phyloP scores from a whole-genome alignment of 2,329 filamentous ascomycete species.

The Microdochium nivale region DNA sequence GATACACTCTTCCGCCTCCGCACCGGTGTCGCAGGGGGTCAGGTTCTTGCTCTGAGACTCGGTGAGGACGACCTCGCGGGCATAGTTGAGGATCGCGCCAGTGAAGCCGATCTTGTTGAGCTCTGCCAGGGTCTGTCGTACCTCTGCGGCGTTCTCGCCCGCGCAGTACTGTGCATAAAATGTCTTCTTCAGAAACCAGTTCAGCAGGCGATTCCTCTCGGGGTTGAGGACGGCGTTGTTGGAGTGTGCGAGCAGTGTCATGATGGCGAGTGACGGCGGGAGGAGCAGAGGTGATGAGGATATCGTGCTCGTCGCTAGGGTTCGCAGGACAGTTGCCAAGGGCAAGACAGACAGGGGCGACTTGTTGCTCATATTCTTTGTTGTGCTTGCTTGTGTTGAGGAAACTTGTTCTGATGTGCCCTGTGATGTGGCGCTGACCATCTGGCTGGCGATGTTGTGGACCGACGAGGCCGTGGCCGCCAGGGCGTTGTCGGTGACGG shows the following conservation, averaged over 20 bases:
- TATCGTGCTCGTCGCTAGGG: conserved; percentile 58
- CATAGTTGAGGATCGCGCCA: conserved; percentile 80
- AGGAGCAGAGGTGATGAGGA: conserved; percentile 65
- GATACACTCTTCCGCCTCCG: conserved; percentile 39
- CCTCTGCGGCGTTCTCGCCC: conserved; percentile 63
- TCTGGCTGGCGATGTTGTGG: conserved; percentile 2
- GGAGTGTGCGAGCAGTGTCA: conserved; percentile 63
- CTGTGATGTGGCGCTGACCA: conserved; percentile 6
- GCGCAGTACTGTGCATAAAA: conserved; percentile 92
- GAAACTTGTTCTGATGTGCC: conserved; percentile 9
- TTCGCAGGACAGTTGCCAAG: conserved; percentile 57
- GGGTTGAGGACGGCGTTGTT: conserved; percentile 59
- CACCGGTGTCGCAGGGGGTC: conserved; percentile 31
- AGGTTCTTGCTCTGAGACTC: conserved; percentile 41
- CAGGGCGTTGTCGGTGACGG: conserved; percentile 8
- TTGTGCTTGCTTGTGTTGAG: conserved; percentile 1
- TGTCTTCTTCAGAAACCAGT: conserved; percentile 65
- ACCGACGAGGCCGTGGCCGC: conserved; percentile 6
- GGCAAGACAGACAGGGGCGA: conserved; percentile 57
- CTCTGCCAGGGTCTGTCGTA: conserved; percentile 52
- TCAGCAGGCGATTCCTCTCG: conserved; percentile 65
- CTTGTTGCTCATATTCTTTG: conserved; percentile 8
- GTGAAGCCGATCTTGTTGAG: conserved; percentile 70
- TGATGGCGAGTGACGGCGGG: conserved; percentile 57
- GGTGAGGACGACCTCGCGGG: conserved; percentile 67